Base-by-base conservation (phyloP, 495 filamentous ascomycete species). In the Penicillium daleae region DNA sequence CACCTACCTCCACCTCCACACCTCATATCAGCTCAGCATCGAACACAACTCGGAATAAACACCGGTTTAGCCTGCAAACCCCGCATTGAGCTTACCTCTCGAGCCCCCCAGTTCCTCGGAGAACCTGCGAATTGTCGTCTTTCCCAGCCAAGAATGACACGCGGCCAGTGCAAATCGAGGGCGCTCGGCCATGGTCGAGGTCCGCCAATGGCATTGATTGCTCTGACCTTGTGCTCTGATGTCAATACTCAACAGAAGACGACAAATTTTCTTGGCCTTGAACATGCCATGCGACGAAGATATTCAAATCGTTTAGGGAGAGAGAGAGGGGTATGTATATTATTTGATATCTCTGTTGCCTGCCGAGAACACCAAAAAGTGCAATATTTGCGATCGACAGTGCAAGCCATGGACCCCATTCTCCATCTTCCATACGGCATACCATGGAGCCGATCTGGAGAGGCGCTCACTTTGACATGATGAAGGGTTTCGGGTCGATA, bases 371-470 rank as follows among this genome's bases (percentile, higher is more conserved):
- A 19, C 8, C 13, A 12, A 4, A 17, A 17, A 21, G 24, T 33
- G 57, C 57, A 60, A 60, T 60, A 22, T 22, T 35, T 39, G 26
- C 44, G 57, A 59, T 59, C 44, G 33, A 27, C 29, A 53, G 1
- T 24, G n/a, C 13, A 54, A 35, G 31, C 31, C 46, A 33, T 31
- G 22, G 46, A 29, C 27, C 17, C 32, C 22, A n/a, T 46, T 46
- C 17, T 9, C 22, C 42, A 5, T 17, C 46, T 15, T 2, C 7
- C 0, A 26, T n/a, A n/a, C n/a, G n/a, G n/a, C n/a, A 27, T 50
- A 24, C 8, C 24, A 17, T 50, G 24, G 13, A 50, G 12, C 22
- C 29, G 46, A 29, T 50, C 15, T 26, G 6, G 22, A 13, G 22
- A 10, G n/a, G 24, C n/a, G n/a, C 22, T 2, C 24, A 29, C 12